Conservation (phyloP, 2,329 filamentous ascomycete genomes). For the Beauveria sp. region DNA sequence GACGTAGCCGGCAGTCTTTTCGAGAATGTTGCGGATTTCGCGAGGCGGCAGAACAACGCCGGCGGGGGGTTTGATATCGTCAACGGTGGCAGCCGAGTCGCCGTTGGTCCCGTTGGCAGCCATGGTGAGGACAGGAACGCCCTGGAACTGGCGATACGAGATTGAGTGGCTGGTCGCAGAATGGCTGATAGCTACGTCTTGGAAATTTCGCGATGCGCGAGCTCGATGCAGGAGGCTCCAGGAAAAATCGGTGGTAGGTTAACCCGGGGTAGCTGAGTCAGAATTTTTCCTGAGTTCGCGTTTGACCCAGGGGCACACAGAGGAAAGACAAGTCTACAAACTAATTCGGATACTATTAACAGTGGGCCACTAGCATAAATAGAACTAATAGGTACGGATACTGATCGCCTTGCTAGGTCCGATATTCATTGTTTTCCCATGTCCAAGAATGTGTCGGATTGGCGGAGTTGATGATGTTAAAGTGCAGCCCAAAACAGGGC, state of each 20-base stretch:
- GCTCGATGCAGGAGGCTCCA: neutral
- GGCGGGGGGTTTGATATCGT: constrained; percentile 69
- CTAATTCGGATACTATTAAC: neutral
- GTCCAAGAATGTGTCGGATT: neutral
- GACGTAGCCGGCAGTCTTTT: constrained; percentile 93
- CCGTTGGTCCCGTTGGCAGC: constrained; percentile 40
- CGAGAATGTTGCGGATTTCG: constrained; percentile 75
- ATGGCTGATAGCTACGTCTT: neutral
- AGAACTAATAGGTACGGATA: neutral
- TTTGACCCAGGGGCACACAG: neutral
- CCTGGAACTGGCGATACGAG: neutral
- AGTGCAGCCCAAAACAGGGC: too few relatives aligned
- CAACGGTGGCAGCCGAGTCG: constrained; percentile 44
- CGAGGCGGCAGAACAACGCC: constrained; percentile 85
- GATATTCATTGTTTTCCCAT: too few relatives aligned
- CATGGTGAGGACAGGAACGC: constrained; percentile 21
- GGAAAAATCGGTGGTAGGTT: neutral
- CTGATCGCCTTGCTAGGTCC: neutral
- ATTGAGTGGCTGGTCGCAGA: neutral
- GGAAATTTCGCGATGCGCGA: constrained; percentile 10
- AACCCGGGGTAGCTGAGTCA: constrained; percentile 2
- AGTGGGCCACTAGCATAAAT: neutral
- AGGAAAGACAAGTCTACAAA: neutral
- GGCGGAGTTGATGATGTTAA: too few relatives aligned
- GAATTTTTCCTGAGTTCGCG: neutral